Conservation (phyloP, 2,329 filamentous ascomycete genomes). For the Colletotrichum nymphaeae region DNA sequence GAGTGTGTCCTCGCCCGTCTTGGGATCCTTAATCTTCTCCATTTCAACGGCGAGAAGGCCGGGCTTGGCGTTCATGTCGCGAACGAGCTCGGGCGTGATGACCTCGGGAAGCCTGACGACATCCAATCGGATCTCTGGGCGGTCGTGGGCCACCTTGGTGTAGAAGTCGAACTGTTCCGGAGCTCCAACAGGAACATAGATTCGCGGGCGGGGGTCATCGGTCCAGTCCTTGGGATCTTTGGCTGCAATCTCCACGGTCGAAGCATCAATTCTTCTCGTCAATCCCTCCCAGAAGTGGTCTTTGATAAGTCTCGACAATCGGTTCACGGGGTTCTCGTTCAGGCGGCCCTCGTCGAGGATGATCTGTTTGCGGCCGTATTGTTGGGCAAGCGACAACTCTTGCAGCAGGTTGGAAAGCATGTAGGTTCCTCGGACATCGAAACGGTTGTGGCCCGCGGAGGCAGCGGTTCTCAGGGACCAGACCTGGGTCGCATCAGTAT, state of each 20-base stretch:
- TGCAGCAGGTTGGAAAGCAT: conserved; percentile 97
- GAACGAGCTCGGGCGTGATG: conserved; percentile 84
- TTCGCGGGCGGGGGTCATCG: conserved; percentile 85
- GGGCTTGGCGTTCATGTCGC: conserved; percentile 86
- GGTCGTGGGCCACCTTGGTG: conserved; percentile 78
- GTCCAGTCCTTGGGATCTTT: conserved; percentile 97
- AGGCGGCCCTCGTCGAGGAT: conserved; percentile 90
- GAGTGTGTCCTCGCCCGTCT: conserved; percentile 76
- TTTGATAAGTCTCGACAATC: conserved; percentile 86
- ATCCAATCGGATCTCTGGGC: conserved; percentile 87
- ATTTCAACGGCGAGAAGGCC: conserved; percentile 92
- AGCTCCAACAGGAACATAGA: conserved; percentile 88
- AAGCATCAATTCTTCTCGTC: conserved; percentile 89
- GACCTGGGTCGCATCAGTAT: conserved; percentile 62
- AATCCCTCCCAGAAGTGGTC: conserved; percentile 94
- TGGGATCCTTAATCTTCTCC: conserved; percentile 77
- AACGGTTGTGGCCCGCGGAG: conserved; percentile 87
- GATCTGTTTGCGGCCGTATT: conserved; percentile 89
- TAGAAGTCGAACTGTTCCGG: conserved; percentile 95
- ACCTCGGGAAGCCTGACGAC: conserved; percentile 82
- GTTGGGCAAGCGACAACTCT: conserved; percentile 91
- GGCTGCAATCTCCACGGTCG: conserved; percentile 86
- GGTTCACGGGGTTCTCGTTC: conserved; percentile 94
- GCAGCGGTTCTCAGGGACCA: conserved; percentile 86
- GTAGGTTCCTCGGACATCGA: conserved; percentile 95